Evolutionary conservation across 2,329 filamentous ascomycete genomes (phyloP).

Genomic region (Penicillium digitatum): DNA sequence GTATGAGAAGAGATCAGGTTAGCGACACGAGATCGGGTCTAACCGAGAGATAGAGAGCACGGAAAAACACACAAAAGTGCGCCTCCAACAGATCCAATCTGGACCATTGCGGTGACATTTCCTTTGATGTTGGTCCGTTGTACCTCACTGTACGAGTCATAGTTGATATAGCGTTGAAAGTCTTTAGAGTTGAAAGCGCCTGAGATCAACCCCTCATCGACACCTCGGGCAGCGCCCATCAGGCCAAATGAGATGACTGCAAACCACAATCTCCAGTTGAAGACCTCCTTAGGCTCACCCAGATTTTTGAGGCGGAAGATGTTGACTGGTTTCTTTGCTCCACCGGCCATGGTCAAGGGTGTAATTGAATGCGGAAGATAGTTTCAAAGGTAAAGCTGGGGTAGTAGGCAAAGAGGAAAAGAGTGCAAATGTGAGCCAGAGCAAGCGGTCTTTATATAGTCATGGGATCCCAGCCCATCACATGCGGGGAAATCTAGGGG

Average conservation of each 20-base stretch:
- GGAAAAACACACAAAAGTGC: conserved; percentile 53
- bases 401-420: neutral
- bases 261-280: conserved; percentile 78
- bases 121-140: conserved; percentile 65
- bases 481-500: conserved; percentile 8
- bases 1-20: neutral
- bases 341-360: conserved; percentile 42
- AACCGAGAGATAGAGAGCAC: neutral
- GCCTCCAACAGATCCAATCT: conserved; percentile 70
- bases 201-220: conserved; percentile 76
- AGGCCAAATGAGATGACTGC: conserved; percentile 70
- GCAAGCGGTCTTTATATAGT: conserved; percentile 6
- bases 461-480: neutral
- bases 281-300: conserved; percentile 64
- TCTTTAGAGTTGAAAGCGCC: conserved; percentile 65
- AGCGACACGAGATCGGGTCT: neutral
- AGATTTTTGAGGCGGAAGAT: conserved; percentile 60
- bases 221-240: conserved; percentile 69
- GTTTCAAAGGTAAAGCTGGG: neutral
- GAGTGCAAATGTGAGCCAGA: neutral
- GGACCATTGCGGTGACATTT: conserved; percentile 78
- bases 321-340: conserved; percentile 41
- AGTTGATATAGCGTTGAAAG: conserved; percentile 59
- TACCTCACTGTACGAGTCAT: conserved; percentile 50
- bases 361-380: neutral